Evolutionary conservation across 768 basidiomycete genomes (phyloP).

Genomic region (Daedaleopsis nitida): DNA sequence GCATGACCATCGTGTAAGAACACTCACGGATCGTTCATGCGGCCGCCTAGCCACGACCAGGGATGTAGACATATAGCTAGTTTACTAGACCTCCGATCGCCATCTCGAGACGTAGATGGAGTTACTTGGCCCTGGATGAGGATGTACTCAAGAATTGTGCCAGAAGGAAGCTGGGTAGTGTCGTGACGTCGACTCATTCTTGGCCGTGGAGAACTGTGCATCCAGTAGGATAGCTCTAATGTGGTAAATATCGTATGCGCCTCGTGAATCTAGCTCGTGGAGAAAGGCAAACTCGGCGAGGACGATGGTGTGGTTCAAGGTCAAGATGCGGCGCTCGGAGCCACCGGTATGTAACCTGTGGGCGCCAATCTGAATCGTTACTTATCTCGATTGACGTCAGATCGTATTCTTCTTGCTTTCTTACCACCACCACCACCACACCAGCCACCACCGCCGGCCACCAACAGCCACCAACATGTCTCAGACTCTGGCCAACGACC

Average conservation of each 20-base stretch:
- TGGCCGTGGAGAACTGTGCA: background rate
- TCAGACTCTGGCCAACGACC: slow-evolving; percentile 18
- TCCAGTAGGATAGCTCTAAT: background rate
- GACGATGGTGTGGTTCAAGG: background rate
- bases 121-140: slow-evolving; percentile 9
- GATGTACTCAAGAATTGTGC: slow-evolving; percentile 24
- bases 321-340: background rate
- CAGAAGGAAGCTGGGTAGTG: slow-evolving; percentile 25
- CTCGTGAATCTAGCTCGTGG: too few species aligned
- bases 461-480: background rate
- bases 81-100: slow-evolving; percentile 28
- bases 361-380: background rate
- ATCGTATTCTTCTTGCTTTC: background rate
- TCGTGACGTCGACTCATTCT: slow-evolving; percentile 1
- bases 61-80: slow-evolving; percentile 78
- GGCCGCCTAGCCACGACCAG: slow-evolving; percentile 84
- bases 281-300: background rate
- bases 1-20: background rate
- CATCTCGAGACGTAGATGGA: background rate
- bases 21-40: slow-evolving; percentile 75
- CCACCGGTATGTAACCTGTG: background rate
- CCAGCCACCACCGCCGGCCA: too few species aligned
- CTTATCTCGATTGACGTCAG: background rate
- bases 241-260: too few species aligned
- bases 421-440: background rate